Percentiles rank a stretch among this genome's conserved stretches.
phyloP scores from a whole-genome alignment of 805 yeast species.

The Nadsonia fulvescens region DNA sequence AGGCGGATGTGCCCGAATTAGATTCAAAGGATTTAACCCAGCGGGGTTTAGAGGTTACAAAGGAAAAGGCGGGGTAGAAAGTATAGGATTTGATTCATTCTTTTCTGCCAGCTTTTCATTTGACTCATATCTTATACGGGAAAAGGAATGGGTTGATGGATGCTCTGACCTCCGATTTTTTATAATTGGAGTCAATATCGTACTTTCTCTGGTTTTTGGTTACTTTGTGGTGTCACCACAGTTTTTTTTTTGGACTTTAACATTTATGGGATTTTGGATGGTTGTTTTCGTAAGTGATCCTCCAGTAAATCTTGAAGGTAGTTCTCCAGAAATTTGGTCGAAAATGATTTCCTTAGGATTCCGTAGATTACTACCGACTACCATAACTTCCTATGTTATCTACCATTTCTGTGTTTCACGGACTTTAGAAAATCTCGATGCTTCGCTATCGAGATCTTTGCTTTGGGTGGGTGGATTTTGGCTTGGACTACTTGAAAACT shows the following conservation, averaged over 20 bases:
- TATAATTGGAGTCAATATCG: conserved; percentile 37
- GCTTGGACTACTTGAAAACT: conserved; percentile 69
- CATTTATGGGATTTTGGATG: conserved; percentile 69
- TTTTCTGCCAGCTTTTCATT: conserved; percentile 64
- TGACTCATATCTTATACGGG: conserved; percentile 8
- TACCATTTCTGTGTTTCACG: conserved; percentile 26
- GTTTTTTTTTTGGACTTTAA: conserved; percentile 40
- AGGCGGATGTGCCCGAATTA: conserved; percentile 67
- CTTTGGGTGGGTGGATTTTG: conserved; percentile 71
- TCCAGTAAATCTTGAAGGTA: too few species aligned
- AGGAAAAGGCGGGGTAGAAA: conserved; percentile 36
- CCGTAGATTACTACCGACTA: too few species aligned
- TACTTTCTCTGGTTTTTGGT: conserved; percentile 30
- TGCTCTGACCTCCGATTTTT: conserved; percentile 54
- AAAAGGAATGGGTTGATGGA: conserved; percentile 40
- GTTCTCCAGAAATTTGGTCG: too few species aligned
- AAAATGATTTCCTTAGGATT: too few species aligned
- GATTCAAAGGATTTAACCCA: conserved; percentile 41
- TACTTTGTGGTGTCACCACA: conserved; percentile 33
- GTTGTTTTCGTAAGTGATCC: conserved; percentile 72
- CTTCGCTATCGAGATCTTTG: conserved; percentile 21
- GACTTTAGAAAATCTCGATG: conserved; percentile 12
- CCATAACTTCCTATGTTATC: too few species aligned
- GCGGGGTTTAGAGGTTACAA: too few species aligned
- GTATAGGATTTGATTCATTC: conserved; percentile 43